Base-by-base conservation (phyloP, 805 yeast genomes). In the Myxozyma mucilagina region DNA sequence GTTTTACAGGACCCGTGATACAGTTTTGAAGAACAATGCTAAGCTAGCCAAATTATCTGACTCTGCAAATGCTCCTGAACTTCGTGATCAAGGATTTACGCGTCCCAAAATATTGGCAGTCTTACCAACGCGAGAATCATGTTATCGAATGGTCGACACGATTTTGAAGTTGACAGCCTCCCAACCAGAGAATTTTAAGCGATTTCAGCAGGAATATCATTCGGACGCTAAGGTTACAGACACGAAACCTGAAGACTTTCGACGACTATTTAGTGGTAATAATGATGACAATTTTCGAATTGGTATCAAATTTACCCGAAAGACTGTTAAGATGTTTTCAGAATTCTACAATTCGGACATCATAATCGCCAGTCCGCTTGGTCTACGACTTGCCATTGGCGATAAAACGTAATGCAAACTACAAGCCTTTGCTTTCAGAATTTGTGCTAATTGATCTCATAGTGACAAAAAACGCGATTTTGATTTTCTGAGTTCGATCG, bases 21-120 rank as follows among this genome's bases (percentile, higher is more conserved):
- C 85, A n/a, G 82, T 93, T 16, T 68, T 93, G 67, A 88, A 87
- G 71, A 87, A 94, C 75, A 90, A 87, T 67, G 81, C 82, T 53
- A 84, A 83, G 67, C 66, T 86, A 20, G 74, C 78, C 35, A 67
- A 73, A 16, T 77, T 76, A n/a, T 47, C 54, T 71, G 65, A 65
- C n/a, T 58, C 62, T 3, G 68, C 66, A n/a, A 63, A 65, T 35
- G 68, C 72, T 3, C 76, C 60, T 76, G 96, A 90, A 68, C 80
- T 81, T 65, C 78, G 96, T 58, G 99, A 94, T 72, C 98, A 94
- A 74, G 98, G 99, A 34, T 94, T 90, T 72, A 92, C 97, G 0
- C 81, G 98, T 64, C 96, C 99, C 0, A 92, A 91, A 70, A 91
- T 87, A 1, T 75, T 94, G 58, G 83, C 93, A 4, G 74, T 94